Evolutionary conservation across 441 rosid species (phyloP).

Genomic region (Populus tomentosa): DNA sequence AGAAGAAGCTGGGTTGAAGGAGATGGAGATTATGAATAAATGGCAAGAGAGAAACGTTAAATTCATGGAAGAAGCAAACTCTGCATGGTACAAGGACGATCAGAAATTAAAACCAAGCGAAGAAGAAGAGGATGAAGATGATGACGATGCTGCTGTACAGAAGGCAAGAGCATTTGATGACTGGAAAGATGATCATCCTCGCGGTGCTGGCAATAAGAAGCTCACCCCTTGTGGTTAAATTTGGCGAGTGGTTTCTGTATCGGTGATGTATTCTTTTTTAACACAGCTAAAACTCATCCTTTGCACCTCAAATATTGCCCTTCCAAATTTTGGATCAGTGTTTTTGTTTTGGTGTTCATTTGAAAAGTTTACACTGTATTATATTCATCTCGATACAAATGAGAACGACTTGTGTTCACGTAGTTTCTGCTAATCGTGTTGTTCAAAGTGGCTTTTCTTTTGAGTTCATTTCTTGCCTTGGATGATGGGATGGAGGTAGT

Average conservation of each 20-base stretch:
- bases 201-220: constrained; percentile 97
- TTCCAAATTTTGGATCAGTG: constrained; percentile 1
- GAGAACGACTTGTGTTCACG: background rate
- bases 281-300: background rate
- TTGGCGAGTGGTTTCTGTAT: background rate
- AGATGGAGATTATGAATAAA: constrained; percentile 87
- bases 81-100: constrained; percentile 73
- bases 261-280: background rate
- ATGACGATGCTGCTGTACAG: constrained; percentile 66
- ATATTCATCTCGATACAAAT: background rate
- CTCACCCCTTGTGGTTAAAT: constrained; percentile 90
- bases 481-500: background rate
- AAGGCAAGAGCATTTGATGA: constrained; percentile 88
- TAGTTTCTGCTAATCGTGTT: background rate
- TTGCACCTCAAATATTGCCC: constrained; percentile 8
- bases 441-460: background rate
- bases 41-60: constrained; percentile 81
- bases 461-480: background rate
- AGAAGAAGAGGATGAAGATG: constrained; percentile 52
- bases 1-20: constrained; percentile 92
- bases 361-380: background rate
- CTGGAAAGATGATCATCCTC: constrained; percentile 97
- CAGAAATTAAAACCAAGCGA: constrained; percentile 31
- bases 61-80: constrained; percentile 84
- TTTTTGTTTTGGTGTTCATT: background rate